Evolutionary conservation across 2,329 filamentous ascomycete genomes (phyloP), one percentile per base, ranked within the genome.

Genomic region (Geosmithia flava): DNA sequence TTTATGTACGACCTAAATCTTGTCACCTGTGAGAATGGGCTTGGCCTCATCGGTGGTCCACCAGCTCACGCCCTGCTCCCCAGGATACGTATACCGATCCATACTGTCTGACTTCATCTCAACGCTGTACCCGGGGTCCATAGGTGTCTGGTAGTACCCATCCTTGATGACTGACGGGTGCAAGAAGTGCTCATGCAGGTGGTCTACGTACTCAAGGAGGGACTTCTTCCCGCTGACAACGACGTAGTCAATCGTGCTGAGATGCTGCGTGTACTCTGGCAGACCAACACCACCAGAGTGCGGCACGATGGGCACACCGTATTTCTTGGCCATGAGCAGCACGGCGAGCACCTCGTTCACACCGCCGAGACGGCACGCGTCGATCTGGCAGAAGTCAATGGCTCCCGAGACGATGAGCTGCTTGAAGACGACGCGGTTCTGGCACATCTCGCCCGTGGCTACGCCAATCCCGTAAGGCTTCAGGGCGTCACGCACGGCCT

Each of bases 281-380:
- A 96, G 72, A 6, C 89, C 90, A 2, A 96, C 89, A 54, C 89
- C 89, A 19, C 90, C 89, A 1, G 82, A 87, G 68, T 95, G 89
- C 1, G 90, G 89, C 6, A 95, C 88, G 55, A 95, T 83, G 15
- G 89, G 89, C 3, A 95, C 76, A 47, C 74, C 74, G 61, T 81
- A 81, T 69, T 89, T 88, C 60, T 80, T 82, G 17, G 89, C 89
- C 69, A 95, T 84, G 42, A 95, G 75, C 37, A 95, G 68, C 41
- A 95, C 88, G n/a, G 89, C 88, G 20, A 95, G 74, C 23, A 91
- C 88, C 68, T 95, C 89, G 67, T 95, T 95, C 44, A 95, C 87
- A 52, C 89, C 88, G 42, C 89, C 89, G 56, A 95, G 76, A 23
- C 89, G 83, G 71, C 88, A 95, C 3, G 89, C 89, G 58, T 95